Conservation (phyloP, 176 grass and related monocot species). For the Neostapfia colusana region DNA sequence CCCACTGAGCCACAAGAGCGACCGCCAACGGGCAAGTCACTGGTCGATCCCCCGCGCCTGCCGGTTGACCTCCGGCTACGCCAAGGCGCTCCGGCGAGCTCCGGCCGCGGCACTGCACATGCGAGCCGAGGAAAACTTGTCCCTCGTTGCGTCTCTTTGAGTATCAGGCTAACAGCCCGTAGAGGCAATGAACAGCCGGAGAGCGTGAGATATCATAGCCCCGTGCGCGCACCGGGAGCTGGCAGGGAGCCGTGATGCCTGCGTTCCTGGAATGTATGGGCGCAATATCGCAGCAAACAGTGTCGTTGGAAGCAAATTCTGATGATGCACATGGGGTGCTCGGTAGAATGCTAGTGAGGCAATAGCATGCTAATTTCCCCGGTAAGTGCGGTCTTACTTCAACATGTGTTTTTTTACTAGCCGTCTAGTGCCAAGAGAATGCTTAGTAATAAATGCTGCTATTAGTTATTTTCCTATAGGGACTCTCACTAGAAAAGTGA, state of each 20-base stretch:
- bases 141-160: no score
- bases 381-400: neutral
- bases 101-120: neutral
- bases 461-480: neutral
- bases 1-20: neutral
- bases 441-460: constrained; percentile 3
- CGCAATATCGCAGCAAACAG: neutral
- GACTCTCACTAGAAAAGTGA: neutral
- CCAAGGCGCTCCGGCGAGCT: neutral
- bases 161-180: neutral
- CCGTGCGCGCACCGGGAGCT: neutral
- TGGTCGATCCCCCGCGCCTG: neutral
- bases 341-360: constrained; percentile 5
- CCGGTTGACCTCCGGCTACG: neutral
- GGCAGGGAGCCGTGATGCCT: neutral
- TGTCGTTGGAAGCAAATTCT: neutral
- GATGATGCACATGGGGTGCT: neutral
- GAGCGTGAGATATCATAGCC: neutral
- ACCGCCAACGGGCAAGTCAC: no score
- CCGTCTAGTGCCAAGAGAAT: neutral
- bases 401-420: neutral
- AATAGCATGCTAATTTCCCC: neutral
- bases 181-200: neutral
- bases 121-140: neutral
- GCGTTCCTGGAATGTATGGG: neutral